Base-by-base conservation (phyloP, 2,329 filamentous ascomycete species). In the Periconia digitata region DNA sequence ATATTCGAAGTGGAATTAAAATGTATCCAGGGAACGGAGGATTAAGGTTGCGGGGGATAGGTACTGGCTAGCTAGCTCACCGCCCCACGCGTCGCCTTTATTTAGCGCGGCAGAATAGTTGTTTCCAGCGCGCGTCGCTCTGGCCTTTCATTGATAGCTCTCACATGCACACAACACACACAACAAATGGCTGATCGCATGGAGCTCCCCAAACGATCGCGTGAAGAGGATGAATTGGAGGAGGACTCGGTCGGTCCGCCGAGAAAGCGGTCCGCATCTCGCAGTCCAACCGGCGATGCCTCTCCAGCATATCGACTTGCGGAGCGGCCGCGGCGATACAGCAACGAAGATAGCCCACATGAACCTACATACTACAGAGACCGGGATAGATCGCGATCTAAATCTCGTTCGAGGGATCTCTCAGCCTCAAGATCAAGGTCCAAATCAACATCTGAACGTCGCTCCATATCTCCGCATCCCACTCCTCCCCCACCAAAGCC, bases 401-500 rank as follows among this genome's bases (percentile, higher is more conserved):
- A 49, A 10, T 61, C 59, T 6, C 52, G 48, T 36, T 62, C 63
- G 8, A 53, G 48, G 16, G 59, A 58, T 4, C 50, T 46, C 8
- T 58, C 60, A 18, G 53, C 47, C 4, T 63, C 62, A 16, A 10
- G 27, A 32, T 32, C 27, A 27, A 43, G 41, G 34, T 62, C 56
- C 13, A 40, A 21, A 16, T 58, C 62, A 12, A 43, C 49, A 15
- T 56, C 54, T 8, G 54, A 46, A 8, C 59, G 52, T 3, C 60
- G 53, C 12, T 63, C 60, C 2, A 29, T 36, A 16, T 58, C 56
- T 17, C 50, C 44, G 3, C 46, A 44, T 29, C 21, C 72, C 70
- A 46, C 70, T 32, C 73, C 72, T 29, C 73, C 71, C 23, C 70
- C 67, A 37, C 74, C 67, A 20, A 79, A 84, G 51, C 81, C 83